These are phyloP conservation scores for Macrophomina tecta DNA, from an alignment of 2,329 filamentous ascomycete genomes.

Conservation along the genomic window DNA sequence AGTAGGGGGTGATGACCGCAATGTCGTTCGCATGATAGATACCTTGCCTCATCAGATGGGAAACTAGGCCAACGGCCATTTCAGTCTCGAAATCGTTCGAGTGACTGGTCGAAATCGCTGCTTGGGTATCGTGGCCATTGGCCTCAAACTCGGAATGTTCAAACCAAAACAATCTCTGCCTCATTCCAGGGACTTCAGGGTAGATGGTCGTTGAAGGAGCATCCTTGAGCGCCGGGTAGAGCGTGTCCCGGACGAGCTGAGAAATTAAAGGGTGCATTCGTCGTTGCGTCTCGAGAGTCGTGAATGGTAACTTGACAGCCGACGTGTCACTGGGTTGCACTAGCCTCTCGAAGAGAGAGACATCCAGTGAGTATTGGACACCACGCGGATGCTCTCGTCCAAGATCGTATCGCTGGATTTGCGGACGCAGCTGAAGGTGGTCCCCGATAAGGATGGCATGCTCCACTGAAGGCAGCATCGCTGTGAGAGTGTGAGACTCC, in stretches of 20 bases:
- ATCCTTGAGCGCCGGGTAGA: conserved; percentile 66
- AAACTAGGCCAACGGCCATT: conserved; percentile 67
- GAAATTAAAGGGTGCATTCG: conserved; percentile 71
- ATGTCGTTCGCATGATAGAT: conserved; percentile 66
- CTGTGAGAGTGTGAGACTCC: conserved; percentile 66
- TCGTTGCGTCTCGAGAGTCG: conserved; percentile 62
- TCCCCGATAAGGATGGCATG: conserved; percentile 70
- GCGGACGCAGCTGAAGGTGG: conserved; percentile 66
- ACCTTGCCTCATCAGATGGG: conserved; percentile 70
- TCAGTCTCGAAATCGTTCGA: conserved; percentile 67
- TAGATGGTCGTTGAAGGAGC: conserved; percentile 45
- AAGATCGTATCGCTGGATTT: conserved; percentile 62
- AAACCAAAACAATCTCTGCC: conserved; percentile 64
- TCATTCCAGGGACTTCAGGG: conserved; percentile 62
- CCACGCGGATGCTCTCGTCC: conserved; percentile 58
- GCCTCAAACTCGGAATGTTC: conserved; percentile 61
- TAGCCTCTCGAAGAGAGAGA: conserved; percentile 67
- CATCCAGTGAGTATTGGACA: conserved; percentile 60
- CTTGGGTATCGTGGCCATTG: conserved; percentile 22
- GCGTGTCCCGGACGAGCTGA: conserved; percentile 59
- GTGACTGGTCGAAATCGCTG: conserved; percentile 49
- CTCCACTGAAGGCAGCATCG: conserved; percentile 64
- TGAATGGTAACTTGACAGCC: conserved; percentile 26
- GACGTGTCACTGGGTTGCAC: conserved; percentile 36
- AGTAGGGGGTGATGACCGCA: conserved; percentile 72